Evolutionary conservation across 768 basidiomycete species (phyloP), one percentile per base, ranked within the genome.

Genomic region (Boletus rubescentipes): DNA sequence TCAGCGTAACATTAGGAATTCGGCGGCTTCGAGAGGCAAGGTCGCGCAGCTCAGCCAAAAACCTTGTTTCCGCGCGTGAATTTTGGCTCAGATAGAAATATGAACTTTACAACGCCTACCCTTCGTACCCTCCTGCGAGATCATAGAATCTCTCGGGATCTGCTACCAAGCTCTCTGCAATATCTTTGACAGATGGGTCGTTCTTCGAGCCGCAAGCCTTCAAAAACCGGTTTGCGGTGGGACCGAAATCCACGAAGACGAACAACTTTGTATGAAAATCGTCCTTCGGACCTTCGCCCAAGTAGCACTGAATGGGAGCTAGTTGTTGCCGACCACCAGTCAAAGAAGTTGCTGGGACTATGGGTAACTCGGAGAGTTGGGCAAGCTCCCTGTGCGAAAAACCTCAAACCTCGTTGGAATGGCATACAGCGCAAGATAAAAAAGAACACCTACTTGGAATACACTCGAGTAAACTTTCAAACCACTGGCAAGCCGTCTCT

Each of bases 221-320:
- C 39, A 98, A 74, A 70, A 98, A 97, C 4, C 78, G 74, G 61
- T 93, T 94, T 34, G 87, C 94, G 9, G 76, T 72, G 2, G 76
- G 62, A 1, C 93, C 93, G 67, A 94, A 95, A 67, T 95, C 85
- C 44, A 97, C 83, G 61, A 93, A 96, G 30, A 81, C 78, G 65
- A 97, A 95, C 3, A 95, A 74, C 56, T 87, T 85, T 1, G 85
- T 84, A 62, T 89, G 86, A 37, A 91, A 82, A n/a, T 79, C 75
- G 18, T 79, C 77, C 21, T 76, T 71, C 10, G 74, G 68, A 40
- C 77, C 72, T 26, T 76, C 72, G 6, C 78, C 79, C 56, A 92
- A 78, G 65, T 85, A 91, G 57, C 89, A 91, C 54, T 85, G 84
- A 9, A 64, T 73, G 8, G 88, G 87, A 29, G 79, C 68, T 18